Evolutionary conservation across 2,329 filamentous ascomycete genomes (phyloP).

Genomic region (Fusarium concolor): DNA sequence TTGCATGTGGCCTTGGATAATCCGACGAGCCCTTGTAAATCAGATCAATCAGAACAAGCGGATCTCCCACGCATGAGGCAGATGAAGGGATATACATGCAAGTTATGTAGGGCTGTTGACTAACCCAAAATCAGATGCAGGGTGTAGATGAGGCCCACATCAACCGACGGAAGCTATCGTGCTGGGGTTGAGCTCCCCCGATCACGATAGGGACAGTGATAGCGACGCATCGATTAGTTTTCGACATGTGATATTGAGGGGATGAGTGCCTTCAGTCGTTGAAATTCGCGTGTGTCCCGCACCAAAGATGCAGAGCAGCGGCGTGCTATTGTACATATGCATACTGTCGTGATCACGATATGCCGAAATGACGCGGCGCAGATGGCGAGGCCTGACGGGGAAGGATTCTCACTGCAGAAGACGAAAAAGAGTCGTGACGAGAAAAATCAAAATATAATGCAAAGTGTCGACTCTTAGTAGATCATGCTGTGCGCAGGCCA

Average conservation of each 20-base stretch:
- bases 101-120: slow-evolving; percentile 28
- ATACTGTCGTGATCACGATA: slow-evolving; percentile 1
- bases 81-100: background rate
- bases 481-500: background rate
- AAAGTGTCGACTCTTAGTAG: background rate
- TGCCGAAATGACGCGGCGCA: slow-evolving; percentile 3
- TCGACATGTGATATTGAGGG: slow-evolving; percentile 17
- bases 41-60: slow-evolving; percentile 4
- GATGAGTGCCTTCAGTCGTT: background rate
- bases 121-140: slow-evolving; percentile 28
- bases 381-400: background rate
- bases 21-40: slow-evolving; percentile 1
- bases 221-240: background rate
- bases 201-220: slow-evolving; percentile 8
- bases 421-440: background rate
- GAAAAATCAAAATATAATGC: background rate
- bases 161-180: slow-evolving; percentile 9
- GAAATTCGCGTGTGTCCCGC: background rate
- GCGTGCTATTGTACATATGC: background rate
- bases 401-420: background rate
- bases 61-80: slow-evolving; percentile 11
- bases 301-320: background rate
- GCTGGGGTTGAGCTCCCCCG: background rate
- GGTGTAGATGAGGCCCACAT: slow-evolving; percentile 26
- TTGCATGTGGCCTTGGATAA: background rate